phyloP scores from a whole-genome alignment of 352 stramenopile species.

The Pythium coloratum region DNA sequence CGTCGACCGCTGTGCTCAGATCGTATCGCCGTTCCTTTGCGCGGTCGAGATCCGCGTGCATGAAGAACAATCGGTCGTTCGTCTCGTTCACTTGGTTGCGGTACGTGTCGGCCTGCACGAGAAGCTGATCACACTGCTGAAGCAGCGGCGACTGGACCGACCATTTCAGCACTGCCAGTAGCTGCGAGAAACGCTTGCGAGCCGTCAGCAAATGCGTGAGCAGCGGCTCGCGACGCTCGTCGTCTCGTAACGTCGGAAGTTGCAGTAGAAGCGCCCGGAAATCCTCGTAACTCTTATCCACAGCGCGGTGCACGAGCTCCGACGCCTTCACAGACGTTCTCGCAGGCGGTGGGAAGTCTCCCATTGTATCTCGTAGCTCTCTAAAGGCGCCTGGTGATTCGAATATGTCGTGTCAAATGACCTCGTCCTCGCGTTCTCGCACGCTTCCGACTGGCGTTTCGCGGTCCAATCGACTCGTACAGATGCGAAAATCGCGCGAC shows the following conservation, averaged over 20 bases:
- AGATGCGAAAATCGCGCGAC: neutral
- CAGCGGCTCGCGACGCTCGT: constrained; percentile 73
- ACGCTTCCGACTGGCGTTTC: constrained; percentile 1
- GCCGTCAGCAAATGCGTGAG: constrained; percentile 60
- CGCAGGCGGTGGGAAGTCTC: constrained; percentile 65
- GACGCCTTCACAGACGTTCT: constrained; percentile 67
- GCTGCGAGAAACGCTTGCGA: constrained; percentile 72
- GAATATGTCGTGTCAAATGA: neutral
- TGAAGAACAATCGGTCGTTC: constrained; percentile 84
- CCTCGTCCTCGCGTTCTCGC: constrained; percentile 6
- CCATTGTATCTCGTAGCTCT: constrained; percentile 35
- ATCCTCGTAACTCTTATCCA: constrained; percentile 85
- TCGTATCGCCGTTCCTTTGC: constrained; percentile 83
- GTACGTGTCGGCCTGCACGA: constrained; percentile 59
- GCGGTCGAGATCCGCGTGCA: constrained; percentile 79
- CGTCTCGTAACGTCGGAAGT: constrained; percentile 63
- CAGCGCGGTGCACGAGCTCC: constrained; percentile 74
- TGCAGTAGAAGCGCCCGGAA: constrained; percentile 74
- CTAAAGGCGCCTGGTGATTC: neutral
- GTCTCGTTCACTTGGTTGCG: constrained; percentile 81
- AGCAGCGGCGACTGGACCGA: constrained; percentile 82
- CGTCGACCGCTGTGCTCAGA: constrained; percentile 76
- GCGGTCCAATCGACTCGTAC: neutral
- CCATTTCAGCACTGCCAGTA: constrained; percentile 82
- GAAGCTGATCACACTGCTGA: constrained; percentile 65